A percentile compares a stretch with the other conserved stretches of the same genome.
phyloP scores from a whole-genome alignment of 1,284 basidiomycete genomes.

The Rugiboletus extremiorientalis region DNA sequence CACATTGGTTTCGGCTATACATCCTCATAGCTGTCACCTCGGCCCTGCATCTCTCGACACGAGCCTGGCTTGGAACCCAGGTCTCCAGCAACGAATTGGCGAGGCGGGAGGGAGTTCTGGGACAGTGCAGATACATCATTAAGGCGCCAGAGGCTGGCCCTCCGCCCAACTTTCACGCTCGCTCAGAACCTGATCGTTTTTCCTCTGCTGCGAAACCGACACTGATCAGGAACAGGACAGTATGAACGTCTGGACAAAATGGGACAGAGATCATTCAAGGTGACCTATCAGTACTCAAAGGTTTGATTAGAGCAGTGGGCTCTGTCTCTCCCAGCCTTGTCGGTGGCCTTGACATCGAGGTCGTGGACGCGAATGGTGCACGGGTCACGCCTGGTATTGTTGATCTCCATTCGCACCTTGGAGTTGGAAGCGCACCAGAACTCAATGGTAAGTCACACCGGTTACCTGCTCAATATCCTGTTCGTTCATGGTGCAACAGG shows the following conservation, averaged over 20 bases:
- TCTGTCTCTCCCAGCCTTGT: slow-evolving; percentile 36
- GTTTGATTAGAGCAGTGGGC: slow-evolving; percentile 50
- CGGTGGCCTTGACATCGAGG: slow-evolving; percentile 32
- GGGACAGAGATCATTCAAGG: slow-evolving; percentile 64
- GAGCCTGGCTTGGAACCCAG: not conserved
- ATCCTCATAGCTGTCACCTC: not conserved
- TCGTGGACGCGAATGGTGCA: slow-evolving; percentile 57
- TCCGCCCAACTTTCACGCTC: slow-evolving; percentile 47
- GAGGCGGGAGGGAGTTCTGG: slow-evolving; percentile 35
- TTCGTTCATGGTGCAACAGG: slow-evolving; percentile 31
- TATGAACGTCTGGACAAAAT: slow-evolving; percentile 73
- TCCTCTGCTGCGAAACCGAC: slow-evolving; percentile 57
- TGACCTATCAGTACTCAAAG: slow-evolving; percentile 53
- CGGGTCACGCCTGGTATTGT: slow-evolving; percentile 76
- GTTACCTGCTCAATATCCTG: not conserved
- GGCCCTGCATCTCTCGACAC: not conserved
- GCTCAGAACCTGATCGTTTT: slow-evolving; percentile 64
- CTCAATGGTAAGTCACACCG: slow-evolving; percentile 41
- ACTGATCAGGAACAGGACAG: slow-evolving; percentile 68
- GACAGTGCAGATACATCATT: slow-evolving; percentile 49
- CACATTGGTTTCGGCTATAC: not conserved
- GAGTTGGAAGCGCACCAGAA: slow-evolving; percentile 61
- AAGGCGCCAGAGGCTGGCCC: slow-evolving; percentile 46
- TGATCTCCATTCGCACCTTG: slow-evolving; percentile 81
- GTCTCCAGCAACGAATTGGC: slow-evolving; percentile 7